phyloP scores from a whole-genome alignment of 2,329 filamentous ascomycete species.

The Beauveria caledonica region DNA sequence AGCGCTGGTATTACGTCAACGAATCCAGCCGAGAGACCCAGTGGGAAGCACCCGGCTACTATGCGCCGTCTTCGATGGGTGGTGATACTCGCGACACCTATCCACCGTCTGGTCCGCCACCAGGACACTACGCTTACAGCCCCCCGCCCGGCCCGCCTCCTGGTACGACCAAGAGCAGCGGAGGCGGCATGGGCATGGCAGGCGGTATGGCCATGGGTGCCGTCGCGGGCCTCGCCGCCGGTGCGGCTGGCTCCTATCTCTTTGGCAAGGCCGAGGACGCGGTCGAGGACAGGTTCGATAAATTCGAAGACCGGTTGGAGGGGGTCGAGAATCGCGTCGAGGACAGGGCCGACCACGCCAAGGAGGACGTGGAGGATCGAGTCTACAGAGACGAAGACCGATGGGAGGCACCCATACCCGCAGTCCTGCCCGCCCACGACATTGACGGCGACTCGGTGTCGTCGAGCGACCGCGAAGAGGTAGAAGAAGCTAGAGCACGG shows the following conservation, averaged over 20 bases:
- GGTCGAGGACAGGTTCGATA: not conserved
- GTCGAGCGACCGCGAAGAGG: constrained; percentile 34
- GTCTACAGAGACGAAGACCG: not conserved
- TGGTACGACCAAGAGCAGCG: constrained; percentile 29
- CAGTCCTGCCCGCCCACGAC: constrained; percentile 18
- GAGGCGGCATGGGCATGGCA: constrained; percentile 30
- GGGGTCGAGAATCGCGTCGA: constrained; percentile 2
- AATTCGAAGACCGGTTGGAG: constrained; percentile 6
- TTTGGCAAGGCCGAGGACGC: constrained; percentile 21
- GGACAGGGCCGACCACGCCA: not conserved
- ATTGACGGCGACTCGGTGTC: constrained; percentile 34
- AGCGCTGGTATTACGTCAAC: constrained; percentile 60
- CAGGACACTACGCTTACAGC: not conserved
- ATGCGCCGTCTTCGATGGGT: constrained; percentile 15
- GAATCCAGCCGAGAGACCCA: constrained; percentile 52
- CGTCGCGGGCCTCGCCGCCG: constrained; percentile 49
- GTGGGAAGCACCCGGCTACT: constrained; percentile 49
- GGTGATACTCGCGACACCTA: constrained; percentile 20
- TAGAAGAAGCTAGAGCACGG: constrained; percentile 33
- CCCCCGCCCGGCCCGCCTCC: not conserved
- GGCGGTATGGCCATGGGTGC: constrained; percentile 41
- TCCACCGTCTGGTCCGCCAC: not conserved
- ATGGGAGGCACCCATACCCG: not conserved
- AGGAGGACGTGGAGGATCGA: not conserved
- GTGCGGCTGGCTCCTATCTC: constrained; percentile 46